phyloP scores from a whole-genome alignment of 2,329 filamentous ascomycete species.

The Celoporthe dispersa region DNA sequence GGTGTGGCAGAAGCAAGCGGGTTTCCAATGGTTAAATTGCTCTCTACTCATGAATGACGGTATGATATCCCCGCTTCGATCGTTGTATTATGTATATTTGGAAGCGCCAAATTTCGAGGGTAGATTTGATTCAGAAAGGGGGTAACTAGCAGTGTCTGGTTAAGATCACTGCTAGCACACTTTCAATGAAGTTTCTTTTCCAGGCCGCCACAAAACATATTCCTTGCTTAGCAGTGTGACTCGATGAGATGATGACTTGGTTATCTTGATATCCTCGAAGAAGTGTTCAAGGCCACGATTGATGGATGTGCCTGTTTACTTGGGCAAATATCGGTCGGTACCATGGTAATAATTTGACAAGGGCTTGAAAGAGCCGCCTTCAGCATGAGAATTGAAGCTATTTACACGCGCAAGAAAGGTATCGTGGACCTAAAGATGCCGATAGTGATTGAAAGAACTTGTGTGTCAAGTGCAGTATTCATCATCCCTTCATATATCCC shows the following conservation, averaged over 20 bases:
- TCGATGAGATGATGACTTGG: no score
- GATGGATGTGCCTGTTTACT: background rate
- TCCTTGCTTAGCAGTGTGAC: no score
- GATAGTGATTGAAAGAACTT: background rate
- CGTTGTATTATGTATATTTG: conserved; percentile 12
- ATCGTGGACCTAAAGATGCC: background rate
- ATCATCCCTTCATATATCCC: background rate
- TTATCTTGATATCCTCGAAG: no score
- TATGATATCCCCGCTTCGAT: conserved; percentile 32
- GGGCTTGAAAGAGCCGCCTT: background rate
- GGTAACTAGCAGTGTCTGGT: no score
- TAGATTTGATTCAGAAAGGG: no score
- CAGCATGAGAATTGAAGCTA: background rate
- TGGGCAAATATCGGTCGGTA: background rate
- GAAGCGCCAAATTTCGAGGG: no score
- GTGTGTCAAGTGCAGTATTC: background rate
- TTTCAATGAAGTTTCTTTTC: no score
- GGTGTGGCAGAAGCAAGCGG: background rate
- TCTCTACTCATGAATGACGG: conserved; percentile 33
- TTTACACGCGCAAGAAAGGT: background rate
- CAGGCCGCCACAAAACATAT: no score
- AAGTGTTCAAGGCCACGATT: no score
- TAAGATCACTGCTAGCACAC: no score
- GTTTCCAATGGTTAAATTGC: conserved; percentile 9
- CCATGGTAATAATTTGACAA: background rate